These are phyloP conservation scores for Steccherinum ochraceum DNA, from an alignment of 768 basidiomycete species.

Conservation along the genomic window DNA sequence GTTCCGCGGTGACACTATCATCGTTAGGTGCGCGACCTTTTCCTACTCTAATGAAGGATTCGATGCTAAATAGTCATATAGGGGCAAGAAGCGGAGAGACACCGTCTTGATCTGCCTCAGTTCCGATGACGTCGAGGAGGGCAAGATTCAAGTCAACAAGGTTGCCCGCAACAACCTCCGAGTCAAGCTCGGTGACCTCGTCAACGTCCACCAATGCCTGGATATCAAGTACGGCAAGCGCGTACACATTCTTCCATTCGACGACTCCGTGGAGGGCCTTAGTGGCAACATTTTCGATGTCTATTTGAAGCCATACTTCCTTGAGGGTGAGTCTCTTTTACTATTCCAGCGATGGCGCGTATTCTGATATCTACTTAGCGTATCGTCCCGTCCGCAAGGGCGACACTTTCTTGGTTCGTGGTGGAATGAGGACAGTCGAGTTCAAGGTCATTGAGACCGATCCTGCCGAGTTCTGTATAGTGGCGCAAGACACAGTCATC, in stretches of 20 bases:
- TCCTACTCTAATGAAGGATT: neutral
- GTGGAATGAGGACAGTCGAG: slow-evolving; percentile 97
- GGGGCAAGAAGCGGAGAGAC: slow-evolving; percentile 96
- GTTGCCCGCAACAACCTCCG: slow-evolving; percentile 99
- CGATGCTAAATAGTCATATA: slow-evolving; percentile 20
- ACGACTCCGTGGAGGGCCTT: slow-evolving; percentile 96
- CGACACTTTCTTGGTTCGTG: slow-evolving; percentile 98
- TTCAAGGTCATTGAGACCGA: slow-evolving; percentile 99
- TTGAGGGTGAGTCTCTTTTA: slow-evolving; percentile 58
- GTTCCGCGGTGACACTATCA: slow-evolving; percentile 96
- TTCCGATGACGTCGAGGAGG: slow-evolving; percentile 96
- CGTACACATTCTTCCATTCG: slow-evolving; percentile 94
- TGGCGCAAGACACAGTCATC: slow-evolving; percentile 98
- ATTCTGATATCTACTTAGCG: slow-evolving; percentile 13
- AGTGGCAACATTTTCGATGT: slow-evolving; percentile 99
- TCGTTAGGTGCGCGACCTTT: slow-evolving; percentile 69
- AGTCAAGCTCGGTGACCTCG: slow-evolving; percentile 94
- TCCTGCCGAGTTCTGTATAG: slow-evolving; percentile 96
- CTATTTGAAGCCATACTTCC: slow-evolving; percentile 98
- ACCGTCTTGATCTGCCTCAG: slow-evolving; percentile 96
- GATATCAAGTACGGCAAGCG: slow-evolving; percentile 99
- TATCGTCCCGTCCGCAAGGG: slow-evolving; percentile 96
- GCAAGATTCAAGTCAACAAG: slow-evolving; percentile 98
- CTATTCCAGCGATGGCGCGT: neutral
- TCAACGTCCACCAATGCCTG: slow-evolving; percentile 90